phyloP scores from a whole-genome alignment of 179 eudicot genomes.

The Drosera spatulata region DNA sequence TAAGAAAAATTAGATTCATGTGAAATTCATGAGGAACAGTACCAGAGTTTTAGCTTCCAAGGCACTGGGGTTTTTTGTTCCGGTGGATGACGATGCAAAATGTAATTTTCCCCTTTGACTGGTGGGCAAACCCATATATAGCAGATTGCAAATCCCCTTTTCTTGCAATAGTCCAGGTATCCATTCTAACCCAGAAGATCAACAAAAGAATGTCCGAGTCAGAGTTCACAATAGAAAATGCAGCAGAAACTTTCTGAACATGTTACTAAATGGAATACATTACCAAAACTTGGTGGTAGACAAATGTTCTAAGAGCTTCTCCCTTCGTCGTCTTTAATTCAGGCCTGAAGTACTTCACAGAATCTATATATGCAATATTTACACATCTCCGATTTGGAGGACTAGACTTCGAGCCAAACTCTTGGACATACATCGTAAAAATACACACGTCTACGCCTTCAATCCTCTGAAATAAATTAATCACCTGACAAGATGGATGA shows the following conservation, averaged over 20 bases:
- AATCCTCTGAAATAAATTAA: slow-evolving; percentile 76
- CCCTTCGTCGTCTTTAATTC: slow-evolving; percentile 52
- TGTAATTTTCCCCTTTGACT: slow-evolving; percentile 69
- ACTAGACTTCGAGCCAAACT: slow-evolving; percentile 73
- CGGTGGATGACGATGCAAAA: slow-evolving; percentile 79
- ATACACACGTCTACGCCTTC: slow-evolving; percentile 87
- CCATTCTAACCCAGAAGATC: slow-evolving; percentile 41
- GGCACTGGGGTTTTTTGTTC: slow-evolving; percentile 68
- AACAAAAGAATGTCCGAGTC: background rate
- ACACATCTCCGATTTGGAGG: slow-evolving; percentile 76
- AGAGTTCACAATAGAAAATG: background rate
- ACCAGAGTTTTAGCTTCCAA: slow-evolving; percentile 77
- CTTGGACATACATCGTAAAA: slow-evolving; percentile 85
- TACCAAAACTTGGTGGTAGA: slow-evolving; percentile 92
- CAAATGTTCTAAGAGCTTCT: slow-evolving; percentile 85
- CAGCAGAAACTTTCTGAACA: background rate
- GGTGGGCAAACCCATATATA: slow-evolving; percentile 98
- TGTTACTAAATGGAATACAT: background rate
- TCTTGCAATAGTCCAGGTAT: slow-evolving; percentile 92
- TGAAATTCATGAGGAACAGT: slow-evolving; percentile 4
- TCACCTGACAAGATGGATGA: slow-evolving; percentile 35
- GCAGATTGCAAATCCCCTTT: slow-evolving; percentile 74
- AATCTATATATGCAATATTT: slow-evolving; percentile 82
- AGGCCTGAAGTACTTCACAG: slow-evolving; percentile 85
- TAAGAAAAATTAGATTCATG: background rate